These are phyloP conservation scores for Suillus luteus DNA, from an alignment of 768 basidiomycete species.

Conservation along the genomic window DNA sequence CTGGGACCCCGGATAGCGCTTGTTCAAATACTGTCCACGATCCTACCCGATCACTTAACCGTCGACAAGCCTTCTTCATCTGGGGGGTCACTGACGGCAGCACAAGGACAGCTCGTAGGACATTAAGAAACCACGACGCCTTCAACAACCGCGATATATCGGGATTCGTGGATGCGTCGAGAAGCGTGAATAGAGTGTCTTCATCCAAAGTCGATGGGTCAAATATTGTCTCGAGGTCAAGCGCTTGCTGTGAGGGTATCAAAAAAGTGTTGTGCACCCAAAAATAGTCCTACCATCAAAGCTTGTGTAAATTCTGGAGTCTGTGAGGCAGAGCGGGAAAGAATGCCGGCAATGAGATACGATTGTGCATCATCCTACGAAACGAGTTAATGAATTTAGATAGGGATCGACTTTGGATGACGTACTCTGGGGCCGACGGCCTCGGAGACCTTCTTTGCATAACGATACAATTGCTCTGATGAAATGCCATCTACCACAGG, in stretches of 20 bases:
- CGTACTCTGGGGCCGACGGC: conserved; percentile 58
- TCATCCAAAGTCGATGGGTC: conserved; percentile 55
- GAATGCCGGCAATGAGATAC: conserved; percentile 60
- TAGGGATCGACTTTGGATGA: background rate
- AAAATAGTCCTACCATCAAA: conserved; percentile 44
- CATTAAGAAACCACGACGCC: conserved; percentile 31
- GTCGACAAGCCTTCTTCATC: conserved; percentile 46
- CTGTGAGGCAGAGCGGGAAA: conserved; percentile 69
- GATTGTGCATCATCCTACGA: conserved; percentile 55
- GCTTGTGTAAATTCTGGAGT: conserved; percentile 45
- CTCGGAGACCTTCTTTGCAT: conserved; percentile 58
- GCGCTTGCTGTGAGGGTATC: conserved; percentile 45
- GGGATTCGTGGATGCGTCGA: conserved; percentile 65
- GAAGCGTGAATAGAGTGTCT: conserved; percentile 53
- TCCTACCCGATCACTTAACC: conserved; percentile 50
- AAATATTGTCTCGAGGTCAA: conserved; percentile 58
- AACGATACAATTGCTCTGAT: conserved; percentile 49
- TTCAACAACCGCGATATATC: conserved; percentile 61
- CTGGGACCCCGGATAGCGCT: conserved; percentile 50
- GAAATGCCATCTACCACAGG: conserved; percentile 62
- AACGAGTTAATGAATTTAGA: conserved; percentile 12
- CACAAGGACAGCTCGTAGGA: conserved; percentile 40
- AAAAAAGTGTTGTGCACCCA: conserved; percentile 11
- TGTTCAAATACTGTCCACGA: conserved; percentile 67
- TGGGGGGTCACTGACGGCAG: conserved; percentile 39